phyloP scores from a whole-genome alignment of 2,329 filamentous ascomycete species.

The Lecanicillium sp. region DNA sequence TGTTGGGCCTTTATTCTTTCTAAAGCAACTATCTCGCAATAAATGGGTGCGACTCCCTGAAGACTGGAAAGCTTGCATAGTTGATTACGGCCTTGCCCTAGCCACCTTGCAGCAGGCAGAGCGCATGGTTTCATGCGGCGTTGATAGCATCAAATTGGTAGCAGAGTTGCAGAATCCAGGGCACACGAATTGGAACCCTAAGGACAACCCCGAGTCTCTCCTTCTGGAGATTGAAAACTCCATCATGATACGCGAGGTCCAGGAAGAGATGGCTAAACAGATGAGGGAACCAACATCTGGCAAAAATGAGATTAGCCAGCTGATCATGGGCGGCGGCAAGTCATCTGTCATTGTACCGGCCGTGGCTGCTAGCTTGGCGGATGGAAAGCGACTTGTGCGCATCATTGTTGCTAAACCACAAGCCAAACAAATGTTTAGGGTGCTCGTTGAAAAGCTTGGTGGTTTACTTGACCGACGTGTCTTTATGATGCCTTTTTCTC shows the following conservation, averaged over 20 bases:
- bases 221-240: constrained; percentile 59
- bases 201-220: constrained; percentile 48
- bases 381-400: constrained; percentile 45
- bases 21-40: neutral
- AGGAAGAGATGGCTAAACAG: constrained; percentile 49
- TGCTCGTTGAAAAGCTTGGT: constrained; percentile 49
- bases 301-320: constrained; percentile 52
- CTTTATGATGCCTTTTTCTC: constrained; percentile 54
- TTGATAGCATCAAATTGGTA: neutral
- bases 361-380: constrained; percentile 46
- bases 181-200: neutral
- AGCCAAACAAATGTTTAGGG: constrained; percentile 53
- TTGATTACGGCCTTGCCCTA: neutral
- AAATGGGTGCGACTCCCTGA: neutral
- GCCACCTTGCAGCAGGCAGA: neutral
- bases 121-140: neutral
- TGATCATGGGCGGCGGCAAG: constrained; percentile 70
- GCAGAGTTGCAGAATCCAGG: neutral
- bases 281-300: constrained; percentile 43
- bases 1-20: neutral
- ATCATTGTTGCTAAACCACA: constrained; percentile 58
- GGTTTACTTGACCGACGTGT: constrained; percentile 49
- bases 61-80: neutral
- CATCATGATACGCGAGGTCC: constrained; percentile 54
- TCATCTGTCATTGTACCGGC: constrained; percentile 64